A percentile compares a stretch with the other conserved stretches of the same genome.
These are phyloP conservation scores for Salix arbutifolia DNA, from an alignment of 345 rosid species.

Conservation along the genomic window DNA sequence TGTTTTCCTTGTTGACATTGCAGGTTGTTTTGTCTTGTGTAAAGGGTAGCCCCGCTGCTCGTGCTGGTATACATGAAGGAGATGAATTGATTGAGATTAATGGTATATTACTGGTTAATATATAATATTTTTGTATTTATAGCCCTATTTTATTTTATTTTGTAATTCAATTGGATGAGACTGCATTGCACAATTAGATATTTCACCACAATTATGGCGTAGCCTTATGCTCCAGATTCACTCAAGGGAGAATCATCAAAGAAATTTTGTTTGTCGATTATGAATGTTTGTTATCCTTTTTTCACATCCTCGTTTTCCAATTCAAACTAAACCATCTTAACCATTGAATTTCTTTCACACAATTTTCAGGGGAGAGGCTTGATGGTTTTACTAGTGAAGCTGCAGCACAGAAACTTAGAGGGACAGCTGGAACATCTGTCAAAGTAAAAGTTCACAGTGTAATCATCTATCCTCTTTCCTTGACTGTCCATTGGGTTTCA, in stretches of 20 bases:
- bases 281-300: background rate
- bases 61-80: conserved; percentile 80
- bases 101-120: conserved; percentile 40
- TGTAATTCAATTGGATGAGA: background rate
- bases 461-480: conserved; percentile 16
- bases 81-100: conserved; percentile 83
- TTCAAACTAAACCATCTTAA: background rate
- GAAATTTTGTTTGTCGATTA: too few relatives aligned
- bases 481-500: too few relatives aligned
- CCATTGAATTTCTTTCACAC: conserved; percentile 7
- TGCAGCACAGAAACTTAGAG: conserved; percentile 87
- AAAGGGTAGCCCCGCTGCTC: conserved; percentile 87
- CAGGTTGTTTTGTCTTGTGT: conserved; percentile 83
- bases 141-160: background rate
- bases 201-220: background rate
- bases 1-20: conserved; percentile 10
- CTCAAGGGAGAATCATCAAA: too few relatives aligned
- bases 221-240: background rate
- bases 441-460: conserved; percentile 66
- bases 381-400: conserved; percentile 68
- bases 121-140: background rate
- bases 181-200: background rate
- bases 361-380: conserved; percentile 58
- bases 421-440: conserved; percentile 73
- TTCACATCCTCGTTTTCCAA: background rate